Evolutionary conservation across 176 grass and related monocot genomes (phyloP), one percentile per base, ranked within the genome.

Genomic region (Juncus effusus): DNA sequence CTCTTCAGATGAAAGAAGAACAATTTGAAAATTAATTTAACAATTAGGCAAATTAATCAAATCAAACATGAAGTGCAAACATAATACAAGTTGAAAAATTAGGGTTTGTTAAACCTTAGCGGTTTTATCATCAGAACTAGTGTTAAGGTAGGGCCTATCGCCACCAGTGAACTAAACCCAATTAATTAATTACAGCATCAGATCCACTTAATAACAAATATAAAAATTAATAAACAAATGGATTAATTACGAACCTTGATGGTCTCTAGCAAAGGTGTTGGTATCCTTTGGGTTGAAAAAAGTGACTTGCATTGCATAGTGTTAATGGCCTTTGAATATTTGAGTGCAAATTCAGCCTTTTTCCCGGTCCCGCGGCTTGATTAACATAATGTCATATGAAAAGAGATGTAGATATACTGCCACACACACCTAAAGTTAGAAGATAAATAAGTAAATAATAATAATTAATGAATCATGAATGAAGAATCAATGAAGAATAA

Each of bases 281-380:
- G 83, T 93, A 62, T 97, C 94, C 81, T 97, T 97, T 10, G 94
- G 94, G 60, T 97, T 97, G 72, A n/a, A n/a, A n/a, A 97, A 93
- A 45, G 94, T 93, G 59, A 97, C 83, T 78, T 97, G 94, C 94
- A 97, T 97, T 40, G 92, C 94, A 78, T 97, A 97, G 73, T 97
- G 94, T 59, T 88, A 97, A 79, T 97, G 88, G 12, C 94, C 94
- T 77, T 97, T 88, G 76, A 97, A 97, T 65, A 97, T 93, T 86
- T 97, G 94, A 82, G 94, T 97, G 64, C 94, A 97, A 42, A 92
- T 81, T 85, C 88, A 97, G 56, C 88, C 85, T 75, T 97, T 97
- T 63, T 97, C 88, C 94, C 94, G 92, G 76, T 97, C 94, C 94
- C 94, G 92, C 42, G 89, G 75, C 62, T 97, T 97, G 83, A 97